Base-by-base conservation (phyloP, 148 eudicot species). In the Salicornia ramosissima region DNA sequence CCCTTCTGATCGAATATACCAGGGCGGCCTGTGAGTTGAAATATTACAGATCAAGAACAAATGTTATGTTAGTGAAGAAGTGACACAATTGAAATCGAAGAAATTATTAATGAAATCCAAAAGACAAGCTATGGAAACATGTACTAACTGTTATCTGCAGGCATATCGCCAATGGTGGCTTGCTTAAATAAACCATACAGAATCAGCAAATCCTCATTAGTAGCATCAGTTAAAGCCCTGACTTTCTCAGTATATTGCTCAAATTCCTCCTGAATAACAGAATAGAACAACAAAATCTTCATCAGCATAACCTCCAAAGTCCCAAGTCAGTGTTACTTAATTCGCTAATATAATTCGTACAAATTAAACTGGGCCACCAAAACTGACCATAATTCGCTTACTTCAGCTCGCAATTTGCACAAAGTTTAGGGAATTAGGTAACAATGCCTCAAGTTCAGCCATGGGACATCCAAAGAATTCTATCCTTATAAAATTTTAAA, bases 141-240 rank as follows among this genome's bases (percentile, higher is more conserved):
- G 64, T 71, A 83, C 91, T 76, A n/a, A 95, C 99, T 68, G 39
- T 90, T 95, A 76, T 87, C 81, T n/a, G n/a, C n/a, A n/a, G n/a
- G n/a, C 78, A 83, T 84, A 52, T 86, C 63, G 74, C 99, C 99
- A 73, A 86, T 78, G 18, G 88, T 95, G 52, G 91, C 91, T 78
- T 95, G 99, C 84, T 95, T 95, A 85, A 59, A 95, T 68, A 95
- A 77, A 24, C 96, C 97, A 68, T 95, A 95, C 30, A 95, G 69
- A 62, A 86, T 86, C 73, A 95, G 96, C 86, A 72, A 68, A 84
- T 86, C 82, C 57, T 91, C 97, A 53, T 95, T 84, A 50, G 85
- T 36, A 31, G 91, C 74, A 31, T 14, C 75, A 1, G 99, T 84
- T 73, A 95, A 77, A 53, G 86, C 71, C 81, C 78, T 91, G 46